Conservation (phyloP, 768 basidiomycete genomes). For the Sarcodon aspratus region DNA sequence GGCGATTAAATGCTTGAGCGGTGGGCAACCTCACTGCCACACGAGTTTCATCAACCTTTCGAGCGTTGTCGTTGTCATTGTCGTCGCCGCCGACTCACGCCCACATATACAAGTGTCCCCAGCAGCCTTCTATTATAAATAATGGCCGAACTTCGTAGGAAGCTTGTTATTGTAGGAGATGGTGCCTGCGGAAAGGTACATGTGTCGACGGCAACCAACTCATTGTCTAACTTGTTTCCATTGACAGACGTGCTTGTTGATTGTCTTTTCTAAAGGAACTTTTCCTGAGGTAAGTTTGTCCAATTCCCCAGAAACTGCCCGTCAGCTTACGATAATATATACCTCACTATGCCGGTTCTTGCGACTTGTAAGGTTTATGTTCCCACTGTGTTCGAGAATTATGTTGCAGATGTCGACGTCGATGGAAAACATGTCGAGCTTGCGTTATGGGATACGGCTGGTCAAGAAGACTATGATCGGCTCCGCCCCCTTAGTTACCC, state of each 20-base stretch:
- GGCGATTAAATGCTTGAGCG: too few relatives aligned
- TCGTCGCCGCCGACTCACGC: too few relatives aligned
- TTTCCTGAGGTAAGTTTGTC: constrained; percentile 73
- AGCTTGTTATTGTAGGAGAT: constrained; percentile 98
- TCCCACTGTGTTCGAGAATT: constrained; percentile 99
- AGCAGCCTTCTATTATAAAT: neutral
- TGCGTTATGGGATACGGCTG: constrained; percentile 99
- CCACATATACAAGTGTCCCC: too few relatives aligned
- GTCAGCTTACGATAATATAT: neutral
- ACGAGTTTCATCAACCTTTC: too few relatives aligned
- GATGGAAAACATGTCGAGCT: constrained; percentile 98
- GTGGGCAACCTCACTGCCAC: too few relatives aligned
- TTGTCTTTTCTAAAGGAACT: constrained; percentile 93
- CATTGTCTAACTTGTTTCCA: constrained; percentile 1
- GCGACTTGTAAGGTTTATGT: constrained; percentile 73
- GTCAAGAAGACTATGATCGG: constrained; percentile 98
- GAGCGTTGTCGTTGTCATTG: too few relatives aligned
- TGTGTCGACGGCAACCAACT: constrained; percentile 4
- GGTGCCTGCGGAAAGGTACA: constrained; percentile 91
- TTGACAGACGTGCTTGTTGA: constrained; percentile 78
- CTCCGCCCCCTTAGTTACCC: constrained; percentile 96
- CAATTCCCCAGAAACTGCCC: neutral
- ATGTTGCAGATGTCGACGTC: constrained; percentile 97
- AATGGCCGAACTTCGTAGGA: constrained; percentile 98
- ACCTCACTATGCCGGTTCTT: neutral